These are phyloP conservation scores for Takashimella tepidaria DNA, from an alignment of 1,284 basidiomycete species.

Conservation along the genomic window DNA sequence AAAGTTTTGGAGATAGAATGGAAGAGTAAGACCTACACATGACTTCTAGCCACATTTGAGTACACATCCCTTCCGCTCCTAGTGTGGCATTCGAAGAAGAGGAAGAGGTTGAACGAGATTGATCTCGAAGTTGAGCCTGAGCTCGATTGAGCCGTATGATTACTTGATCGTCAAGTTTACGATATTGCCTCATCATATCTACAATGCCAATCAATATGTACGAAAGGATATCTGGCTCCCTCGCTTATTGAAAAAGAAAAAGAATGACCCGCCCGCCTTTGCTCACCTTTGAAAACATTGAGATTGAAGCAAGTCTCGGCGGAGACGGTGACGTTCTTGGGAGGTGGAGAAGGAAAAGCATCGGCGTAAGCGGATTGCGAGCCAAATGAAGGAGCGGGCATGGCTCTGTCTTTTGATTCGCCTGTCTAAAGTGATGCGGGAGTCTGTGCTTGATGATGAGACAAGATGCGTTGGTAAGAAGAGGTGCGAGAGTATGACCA, in stretches of 20 bases:
- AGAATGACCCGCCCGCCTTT: slow-evolving; percentile 7
- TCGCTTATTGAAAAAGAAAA: neutral
- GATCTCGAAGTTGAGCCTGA: slow-evolving; percentile 69
- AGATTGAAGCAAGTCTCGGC: slow-evolving; percentile 65
- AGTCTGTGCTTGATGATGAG: too few relatives aligned
- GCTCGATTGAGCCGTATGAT: slow-evolving; percentile 78
- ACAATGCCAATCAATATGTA: slow-evolving; percentile 14
- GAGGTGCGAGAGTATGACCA: neutral
- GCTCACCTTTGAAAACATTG: slow-evolving; percentile 72
- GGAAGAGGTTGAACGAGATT: slow-evolving; percentile 33
- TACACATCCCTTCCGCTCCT: slow-evolving; percentile 59
- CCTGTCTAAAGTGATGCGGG: too few relatives aligned
- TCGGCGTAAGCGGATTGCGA: slow-evolving; percentile 47
- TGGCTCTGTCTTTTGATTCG: too few relatives aligned
- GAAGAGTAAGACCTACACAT: slow-evolving; percentile 56
- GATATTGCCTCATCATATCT: slow-evolving; percentile 82
- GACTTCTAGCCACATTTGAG: slow-evolving; percentile 73
- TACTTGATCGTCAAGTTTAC: slow-evolving; percentile 74
- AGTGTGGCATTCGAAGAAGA: slow-evolving; percentile 38
- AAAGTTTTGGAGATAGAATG: neutral
- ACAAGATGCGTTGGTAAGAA: neutral
- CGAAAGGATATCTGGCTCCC: too few relatives aligned
- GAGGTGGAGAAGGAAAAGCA: slow-evolving; percentile 43
- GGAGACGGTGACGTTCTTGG: slow-evolving; percentile 36
- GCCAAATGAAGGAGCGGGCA: slow-evolving; percentile 39